Conservation (phyloP, 2,329 filamentous ascomycete species). For the Colletotrichum gloeosporioides region DNA sequence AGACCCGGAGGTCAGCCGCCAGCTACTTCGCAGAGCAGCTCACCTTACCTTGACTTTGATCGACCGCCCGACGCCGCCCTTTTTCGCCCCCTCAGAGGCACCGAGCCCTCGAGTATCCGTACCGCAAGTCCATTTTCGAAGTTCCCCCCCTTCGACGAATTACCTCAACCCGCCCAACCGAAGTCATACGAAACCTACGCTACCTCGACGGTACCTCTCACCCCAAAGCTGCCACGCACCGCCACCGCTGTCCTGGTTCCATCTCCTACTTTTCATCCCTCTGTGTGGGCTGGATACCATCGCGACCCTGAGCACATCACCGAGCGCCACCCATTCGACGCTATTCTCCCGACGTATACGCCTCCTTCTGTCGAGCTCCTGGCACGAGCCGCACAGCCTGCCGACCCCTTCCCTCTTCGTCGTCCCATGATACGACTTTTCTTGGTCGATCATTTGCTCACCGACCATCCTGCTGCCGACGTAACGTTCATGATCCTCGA, state of each 20-base stretch:
- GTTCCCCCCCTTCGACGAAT: background rate
- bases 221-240: background rate
- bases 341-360: constrained; percentile 7
- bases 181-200: constrained; percentile 8
- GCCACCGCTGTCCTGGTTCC: background rate
- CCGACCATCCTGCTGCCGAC: background rate
- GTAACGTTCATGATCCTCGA: constrained; percentile 13
- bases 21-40: background rate
- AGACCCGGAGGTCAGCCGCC: background rate
- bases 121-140: background rate
- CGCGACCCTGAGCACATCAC: constrained; percentile 12
- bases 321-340: constrained; percentile 14
- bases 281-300: constrained; percentile 3
- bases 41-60: background rate
- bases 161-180: constrained; percentile 1
- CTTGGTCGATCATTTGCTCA: background rate
- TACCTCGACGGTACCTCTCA: constrained; percentile 4
- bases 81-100: background rate
- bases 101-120: background rate
- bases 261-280: background rate
- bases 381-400: constrained; percentile 19
- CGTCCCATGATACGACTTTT: constrained; percentile 13
- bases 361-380: constrained; percentile 10
- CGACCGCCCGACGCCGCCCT: background rate
- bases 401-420: background rate